These are phyloP conservation scores for Syzygium jambos DNA, from an alignment of 345 rosid genomes.

Conservation along the genomic window DNA sequence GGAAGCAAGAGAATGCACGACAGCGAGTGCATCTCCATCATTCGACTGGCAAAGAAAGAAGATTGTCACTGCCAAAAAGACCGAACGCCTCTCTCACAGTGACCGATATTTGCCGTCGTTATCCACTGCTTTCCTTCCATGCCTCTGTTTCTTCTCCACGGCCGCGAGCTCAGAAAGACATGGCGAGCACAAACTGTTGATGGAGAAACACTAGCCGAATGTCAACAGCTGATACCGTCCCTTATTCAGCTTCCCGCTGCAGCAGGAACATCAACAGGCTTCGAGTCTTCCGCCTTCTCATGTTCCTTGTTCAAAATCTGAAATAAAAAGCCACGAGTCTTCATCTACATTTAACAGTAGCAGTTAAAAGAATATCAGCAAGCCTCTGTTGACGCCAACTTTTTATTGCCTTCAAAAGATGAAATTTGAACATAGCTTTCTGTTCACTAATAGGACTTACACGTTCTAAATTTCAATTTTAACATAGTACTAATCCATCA, in stretches of 20 bases:
- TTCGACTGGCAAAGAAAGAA: neutral
- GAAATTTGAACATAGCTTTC: neutral
- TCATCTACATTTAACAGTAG: neutral
- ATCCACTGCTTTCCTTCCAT: neutral
- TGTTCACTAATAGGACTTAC: neutral
- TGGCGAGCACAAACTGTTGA: neutral
- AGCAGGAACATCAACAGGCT: constrained; percentile 53
- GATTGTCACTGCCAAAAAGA: neutral
- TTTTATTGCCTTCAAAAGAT: neutral
- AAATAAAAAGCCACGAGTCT: neutral
- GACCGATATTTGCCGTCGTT: neutral
- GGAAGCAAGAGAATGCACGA: neutral
- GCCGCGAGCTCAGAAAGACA: neutral
- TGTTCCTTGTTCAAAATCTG: constrained; percentile 92
- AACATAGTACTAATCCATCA: neutral
- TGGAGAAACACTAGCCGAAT: neutral
- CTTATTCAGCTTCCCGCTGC: constrained; percentile 26
- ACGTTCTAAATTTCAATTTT: neutral
- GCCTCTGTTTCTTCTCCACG: neutral
- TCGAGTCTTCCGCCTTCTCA: constrained; percentile 77
- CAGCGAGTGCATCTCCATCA: neutral
- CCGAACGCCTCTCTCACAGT: neutral
- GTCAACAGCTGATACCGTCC: neutral
- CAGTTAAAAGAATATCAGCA: neutral
- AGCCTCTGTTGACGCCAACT: neutral